phyloP scores from a whole-genome alignment of 176 grass and related monocot species.

The Urochloa ruziziensis region DNA sequence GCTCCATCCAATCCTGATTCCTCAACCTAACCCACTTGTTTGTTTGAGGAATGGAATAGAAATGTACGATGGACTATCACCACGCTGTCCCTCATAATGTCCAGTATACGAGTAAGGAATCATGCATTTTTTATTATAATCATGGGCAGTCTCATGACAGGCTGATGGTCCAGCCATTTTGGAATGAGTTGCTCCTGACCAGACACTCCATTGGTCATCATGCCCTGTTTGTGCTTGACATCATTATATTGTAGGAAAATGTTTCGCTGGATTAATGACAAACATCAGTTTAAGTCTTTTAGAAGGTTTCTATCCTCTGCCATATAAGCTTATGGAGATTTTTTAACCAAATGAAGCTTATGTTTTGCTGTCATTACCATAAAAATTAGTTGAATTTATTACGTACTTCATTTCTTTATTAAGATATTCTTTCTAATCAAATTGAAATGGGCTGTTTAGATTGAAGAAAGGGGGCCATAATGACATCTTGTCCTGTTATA shows the following conservation, averaged over 20 bases:
- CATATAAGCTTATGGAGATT: background rate
- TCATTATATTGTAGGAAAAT: too few species aligned
- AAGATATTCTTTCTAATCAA: background rate
- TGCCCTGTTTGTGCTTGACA: background rate
- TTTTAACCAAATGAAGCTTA: background rate
- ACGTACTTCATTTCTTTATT: background rate
- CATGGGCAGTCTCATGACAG: background rate
- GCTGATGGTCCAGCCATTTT: background rate
- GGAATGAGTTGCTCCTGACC: background rate
- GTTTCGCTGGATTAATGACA: background rate
- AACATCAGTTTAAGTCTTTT: background rate
- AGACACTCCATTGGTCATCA: background rate
- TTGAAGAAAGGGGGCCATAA: background rate
- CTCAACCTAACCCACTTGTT: background rate
- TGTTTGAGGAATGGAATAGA: background rate
- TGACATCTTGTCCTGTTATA: too few species aligned
- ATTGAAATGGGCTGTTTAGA: background rate
- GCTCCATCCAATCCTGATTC: background rate
- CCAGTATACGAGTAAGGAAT: background rate
- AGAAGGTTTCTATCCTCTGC: background rate
- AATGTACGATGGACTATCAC: background rate
- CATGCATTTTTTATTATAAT: background rate
- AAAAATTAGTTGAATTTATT: background rate
- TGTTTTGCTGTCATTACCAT: background rate
- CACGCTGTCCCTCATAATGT: background rate